Percentiles rank a stretch among this genome's conserved stretches.
phyloP scores from a whole-genome alignment of 2,329 filamentous ascomycete species.

The Chaetomium strumarium region DNA sequence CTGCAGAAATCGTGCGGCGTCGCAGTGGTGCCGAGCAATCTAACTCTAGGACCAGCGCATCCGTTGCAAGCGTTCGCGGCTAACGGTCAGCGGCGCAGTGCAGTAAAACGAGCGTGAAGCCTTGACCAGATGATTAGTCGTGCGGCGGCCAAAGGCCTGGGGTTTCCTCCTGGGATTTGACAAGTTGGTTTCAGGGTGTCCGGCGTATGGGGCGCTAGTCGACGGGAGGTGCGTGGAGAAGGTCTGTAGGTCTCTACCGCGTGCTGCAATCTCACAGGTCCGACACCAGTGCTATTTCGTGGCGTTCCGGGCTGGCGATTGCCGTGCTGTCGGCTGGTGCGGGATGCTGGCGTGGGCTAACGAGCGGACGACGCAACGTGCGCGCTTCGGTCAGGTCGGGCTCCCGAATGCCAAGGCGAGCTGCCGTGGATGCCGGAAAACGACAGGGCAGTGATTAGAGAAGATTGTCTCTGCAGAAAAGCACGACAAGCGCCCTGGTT shows the following conservation, averaged over 20 bases:
- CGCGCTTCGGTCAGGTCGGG: slow-evolving; percentile 1
- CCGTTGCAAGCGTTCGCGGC: slow-evolving; percentile 10
- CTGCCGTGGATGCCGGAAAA: slow-evolving; percentile 10
- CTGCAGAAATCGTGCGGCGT: slow-evolving; percentile 15
- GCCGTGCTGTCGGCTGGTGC: background rate
- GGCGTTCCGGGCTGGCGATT: slow-evolving; percentile 9
- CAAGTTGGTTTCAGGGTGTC: slow-evolving; percentile 19
- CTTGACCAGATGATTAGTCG: slow-evolving; percentile 4
- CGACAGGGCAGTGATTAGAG: background rate
- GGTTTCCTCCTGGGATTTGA: slow-evolving; percentile 20
- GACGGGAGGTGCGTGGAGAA: slow-evolving; percentile 13
- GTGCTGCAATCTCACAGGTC: slow-evolving; percentile 17
- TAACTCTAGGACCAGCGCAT: slow-evolving; percentile 5
- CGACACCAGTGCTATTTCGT: slow-evolving; percentile 11
- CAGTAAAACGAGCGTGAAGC: slow-evolving; percentile 20
- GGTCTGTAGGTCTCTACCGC: slow-evolving; percentile 16
- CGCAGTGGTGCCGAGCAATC: slow-evolving; percentile 19
- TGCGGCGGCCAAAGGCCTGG: slow-evolving; percentile 15
- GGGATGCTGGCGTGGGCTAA: background rate
- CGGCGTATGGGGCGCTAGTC: slow-evolving; percentile 20
- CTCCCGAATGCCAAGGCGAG: slow-evolving; percentile 15
- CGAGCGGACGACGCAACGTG: slow-evolving; percentile 10
- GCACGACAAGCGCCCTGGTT: slow-evolving; percentile 9
- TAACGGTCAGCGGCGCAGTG: slow-evolving; percentile 9
- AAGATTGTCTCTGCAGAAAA: background rate